A percentile compares a stretch with the other conserved stretches of the same genome.
Conservation (phyloP, 768 basidiomycete species). For the Exsudoporus frostii region DNA sequence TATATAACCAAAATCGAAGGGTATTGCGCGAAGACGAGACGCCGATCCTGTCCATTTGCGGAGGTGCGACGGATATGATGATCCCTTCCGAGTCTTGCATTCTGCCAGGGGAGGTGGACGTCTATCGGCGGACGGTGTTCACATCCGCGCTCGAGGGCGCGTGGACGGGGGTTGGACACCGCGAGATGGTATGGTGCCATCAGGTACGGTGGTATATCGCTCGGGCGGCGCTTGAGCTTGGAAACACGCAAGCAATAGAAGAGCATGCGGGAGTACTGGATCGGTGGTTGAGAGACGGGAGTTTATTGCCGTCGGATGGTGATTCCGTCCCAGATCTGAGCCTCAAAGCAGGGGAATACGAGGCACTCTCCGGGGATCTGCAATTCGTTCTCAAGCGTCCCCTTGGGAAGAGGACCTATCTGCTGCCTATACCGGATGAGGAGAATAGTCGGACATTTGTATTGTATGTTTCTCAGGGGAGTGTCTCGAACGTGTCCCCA, state of each 20-base stretch:
- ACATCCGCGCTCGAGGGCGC: constrained; percentile 85
- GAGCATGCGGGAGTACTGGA: constrained; percentile 43
- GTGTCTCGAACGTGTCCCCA: constrained; percentile 49
- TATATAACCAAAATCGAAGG: constrained; percentile 53
- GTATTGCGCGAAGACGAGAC: constrained; percentile 46
- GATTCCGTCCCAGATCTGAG: constrained; percentile 5
- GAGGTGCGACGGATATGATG: constrained; percentile 89
- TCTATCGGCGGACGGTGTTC: constrained; percentile 66
- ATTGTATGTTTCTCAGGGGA: constrained; percentile 61
- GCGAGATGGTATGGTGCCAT: constrained; percentile 98
- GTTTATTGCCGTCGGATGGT: constrained; percentile 35
- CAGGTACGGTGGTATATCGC: constrained; percentile 92
- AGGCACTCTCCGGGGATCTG: constrained; percentile 35
- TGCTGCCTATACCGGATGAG: constrained; percentile 41
- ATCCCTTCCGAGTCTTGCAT: constrained; percentile 89
- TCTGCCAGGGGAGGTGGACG: constrained; percentile 37
- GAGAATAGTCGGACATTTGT: constrained; percentile 37
- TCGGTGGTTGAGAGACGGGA: constrained; percentile 68
- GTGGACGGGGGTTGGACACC: constrained; percentile 95
- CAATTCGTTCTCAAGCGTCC: constrained; percentile 47
- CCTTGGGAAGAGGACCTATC: constrained; percentile 40
- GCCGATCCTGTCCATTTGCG: constrained; percentile 81
- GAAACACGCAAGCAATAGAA: constrained; percentile 25
- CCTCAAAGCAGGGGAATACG: constrained; percentile 25
- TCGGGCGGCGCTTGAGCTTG: constrained; percentile 70